phyloP scores from a whole-genome alignment of 2,329 filamentous ascomycete species.

The Colletotrichum sp. region DNA sequence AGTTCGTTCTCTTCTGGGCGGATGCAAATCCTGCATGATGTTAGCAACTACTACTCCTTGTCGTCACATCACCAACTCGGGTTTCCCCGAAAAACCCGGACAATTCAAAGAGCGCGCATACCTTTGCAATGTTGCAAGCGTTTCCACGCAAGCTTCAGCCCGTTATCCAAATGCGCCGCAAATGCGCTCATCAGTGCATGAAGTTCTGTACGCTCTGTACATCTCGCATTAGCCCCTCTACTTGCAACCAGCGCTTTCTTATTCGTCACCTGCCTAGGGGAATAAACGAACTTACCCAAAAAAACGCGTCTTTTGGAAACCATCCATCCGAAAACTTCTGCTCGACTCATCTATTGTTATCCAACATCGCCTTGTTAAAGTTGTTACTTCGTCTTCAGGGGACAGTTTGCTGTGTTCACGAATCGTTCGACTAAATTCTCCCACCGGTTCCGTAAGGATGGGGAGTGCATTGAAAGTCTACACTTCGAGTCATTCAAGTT shows the following conservation, averaged over 20 bases:
- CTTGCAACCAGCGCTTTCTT: background rate
- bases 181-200: background rate
- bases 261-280: background rate
- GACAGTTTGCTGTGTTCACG: background rate
- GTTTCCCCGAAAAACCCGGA: fast-evolving
- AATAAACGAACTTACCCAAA: background rate
- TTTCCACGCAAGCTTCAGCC: background rate
- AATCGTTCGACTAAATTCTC: background rate
- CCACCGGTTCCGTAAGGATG: background rate
- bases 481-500: background rate
- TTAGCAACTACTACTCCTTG: background rate
- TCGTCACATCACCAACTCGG: fast-evolving
- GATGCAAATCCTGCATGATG: background rate
- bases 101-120: background rate
- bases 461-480: background rate
- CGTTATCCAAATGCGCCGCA: background rate
- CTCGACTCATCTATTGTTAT: background rate
- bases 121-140: background rate
- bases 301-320: background rate
- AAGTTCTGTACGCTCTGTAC: background rate
- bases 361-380: too few relatives aligned
- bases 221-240: background rate
- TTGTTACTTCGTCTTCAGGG: background rate
- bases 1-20: background rate
- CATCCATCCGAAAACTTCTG: background rate